Base-by-base conservation (phyloP, 257 asterid species). In the Mitragyna speciosa region DNA sequence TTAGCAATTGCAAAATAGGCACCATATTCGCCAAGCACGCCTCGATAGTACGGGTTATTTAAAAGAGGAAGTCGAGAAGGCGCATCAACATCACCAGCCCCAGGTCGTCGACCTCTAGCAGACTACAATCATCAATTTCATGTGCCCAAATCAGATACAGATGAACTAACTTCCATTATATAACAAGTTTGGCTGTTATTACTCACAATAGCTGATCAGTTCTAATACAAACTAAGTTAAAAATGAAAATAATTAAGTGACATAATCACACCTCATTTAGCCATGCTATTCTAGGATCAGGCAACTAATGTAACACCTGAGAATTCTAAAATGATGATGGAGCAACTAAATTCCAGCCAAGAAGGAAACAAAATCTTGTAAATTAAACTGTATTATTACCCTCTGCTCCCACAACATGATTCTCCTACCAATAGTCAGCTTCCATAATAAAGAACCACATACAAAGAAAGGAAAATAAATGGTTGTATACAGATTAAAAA, bases 1-100 rank as follows among this genome's bases (percentile, higher is more conserved):
- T 96, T 91, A 48, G 98, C 98, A 77, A 96, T 90, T 5, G 98
- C 98, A 30, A 96, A 96, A 81, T 89, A 91, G 80, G 96, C 98
- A 78, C 98, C 97, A 85, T 85, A 88, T 58, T 96, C 97, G 85
- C 97, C 96, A 70, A 96, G 89, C 78, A 77, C 80, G 54, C 91
- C 96, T 79, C 98, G 89, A 83, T 91, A 96, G 77, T 96, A 96
- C 52, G 82, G 84, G 82, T 90, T 86, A 76, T 72, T 89, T 78
- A 96, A 85, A 33, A 96, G 83, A 63, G 97, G 90, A 83, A 96
- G 98, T 75, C 98, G 96, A 89, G 96, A 89, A 69, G 98, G 89
- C 41, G 86, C 91, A 80, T 96, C 99, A 28, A 96, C 78, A 77
- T 96, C 99, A 91, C 94, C 99, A 79, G 78, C 83, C 75, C 97